Conservation (phyloP, 2,329 filamentous ascomycete species). For the Aureobasidium leucospermi region DNA sequence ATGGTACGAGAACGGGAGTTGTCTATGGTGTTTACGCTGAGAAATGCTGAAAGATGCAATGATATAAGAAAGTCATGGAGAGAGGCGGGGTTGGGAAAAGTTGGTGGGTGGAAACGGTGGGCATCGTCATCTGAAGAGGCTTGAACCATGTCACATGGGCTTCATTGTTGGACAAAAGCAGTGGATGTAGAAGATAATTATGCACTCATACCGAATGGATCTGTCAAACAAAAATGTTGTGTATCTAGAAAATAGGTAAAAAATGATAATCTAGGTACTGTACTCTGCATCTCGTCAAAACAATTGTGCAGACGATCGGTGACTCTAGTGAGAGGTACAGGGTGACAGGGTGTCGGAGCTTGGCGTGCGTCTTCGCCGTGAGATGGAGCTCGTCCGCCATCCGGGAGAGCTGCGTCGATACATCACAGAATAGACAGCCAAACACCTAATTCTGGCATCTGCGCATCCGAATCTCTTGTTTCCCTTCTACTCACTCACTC, state of each 20-base stretch:
- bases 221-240: not conserved
- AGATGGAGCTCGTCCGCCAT: not conserved
- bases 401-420: conserved; percentile 8
- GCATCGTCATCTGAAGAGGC: conserved; percentile 3
- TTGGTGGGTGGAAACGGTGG: conserved; percentile 2
- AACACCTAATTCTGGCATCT: conserved; percentile 1
- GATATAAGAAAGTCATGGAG: not conserved
- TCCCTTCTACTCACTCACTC: not conserved
- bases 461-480: not conserved
- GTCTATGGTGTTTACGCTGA: not conserved
- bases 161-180: not conserved
- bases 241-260: not conserved
- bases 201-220: not conserved
- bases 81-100: conserved; percentile 9
- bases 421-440: not conserved
- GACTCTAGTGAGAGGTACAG: not conserved
- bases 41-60: not conserved
- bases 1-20: not conserved
- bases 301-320: not conserved
- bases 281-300: not conserved
- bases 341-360: conserved; percentile 2
- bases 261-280: not conserved
- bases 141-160: conserved; percentile 3
- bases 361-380: conserved; percentile 2
- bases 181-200: not conserved